Evolutionary conservation across 2,329 filamentous ascomycete genomes (phyloP), one percentile per base, ranked within the genome.

Genomic region (Cladosporium sp.): DNA sequence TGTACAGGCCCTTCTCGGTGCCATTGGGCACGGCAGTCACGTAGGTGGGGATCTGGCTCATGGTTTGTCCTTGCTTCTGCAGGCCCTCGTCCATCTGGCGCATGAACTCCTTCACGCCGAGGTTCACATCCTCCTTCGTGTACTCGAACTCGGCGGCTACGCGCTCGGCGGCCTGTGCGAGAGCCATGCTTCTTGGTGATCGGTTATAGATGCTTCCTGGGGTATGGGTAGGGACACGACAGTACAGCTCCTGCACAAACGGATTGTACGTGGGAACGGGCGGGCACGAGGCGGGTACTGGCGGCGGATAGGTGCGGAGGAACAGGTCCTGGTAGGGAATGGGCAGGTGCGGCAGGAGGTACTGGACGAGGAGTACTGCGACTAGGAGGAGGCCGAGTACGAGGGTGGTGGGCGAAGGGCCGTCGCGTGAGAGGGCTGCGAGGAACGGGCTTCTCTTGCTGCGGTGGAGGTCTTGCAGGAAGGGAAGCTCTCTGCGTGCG

Each of bases 31-130:
- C 91, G 34, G 83, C 86, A 1, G 93, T 97, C 60, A 98, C 92
- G 72, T 95, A 98, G 40, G 91, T 95, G 7, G 93, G 93, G 65
- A 98, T 97, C 75, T 97, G 93, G 74, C 87, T 92, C 75, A 98
- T 74, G 61, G 86, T 90, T 32, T 88, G 85, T 57, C 85, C 85
- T 62, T 91, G 83, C 64, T 85, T 83, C 55, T 82, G 74, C 60
- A 97, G 75, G 28, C 93, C 93, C 76, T 95, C 87, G 59, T 86
- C 87, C 85, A 96, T 91, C 74, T 97, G 84, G 56, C 78, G 77
- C 59, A 96, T 80, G 67, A 95, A 98, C 70, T 95, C 90, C 58
- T 82, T 77, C 56, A 95, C 90, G 59, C 84, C 87, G 64, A 79
- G 81, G 69, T 89, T 89, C 65, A 96, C 80, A 71, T 90, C 80